phyloP scores from a whole-genome alignment of 768 basidiomycete genomes.

The Nidularia pulvinata region DNA sequence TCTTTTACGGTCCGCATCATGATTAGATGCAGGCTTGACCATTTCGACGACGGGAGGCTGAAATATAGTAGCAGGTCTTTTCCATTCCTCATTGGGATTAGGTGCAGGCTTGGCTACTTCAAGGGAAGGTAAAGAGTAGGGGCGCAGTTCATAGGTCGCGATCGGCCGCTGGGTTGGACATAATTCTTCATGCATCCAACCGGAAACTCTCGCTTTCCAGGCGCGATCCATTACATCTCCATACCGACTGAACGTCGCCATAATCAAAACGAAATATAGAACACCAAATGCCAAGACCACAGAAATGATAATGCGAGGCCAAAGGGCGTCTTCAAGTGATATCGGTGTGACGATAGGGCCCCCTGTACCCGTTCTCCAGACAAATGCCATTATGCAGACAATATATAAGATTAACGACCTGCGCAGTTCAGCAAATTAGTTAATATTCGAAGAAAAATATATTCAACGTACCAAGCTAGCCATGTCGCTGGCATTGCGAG shows the following conservation, averaged over 20 bases:
- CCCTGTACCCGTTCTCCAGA: constrained; percentile 55
- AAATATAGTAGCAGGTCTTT: too few relatives aligned
- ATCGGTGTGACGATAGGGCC: constrained; percentile 21
- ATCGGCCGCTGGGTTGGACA: too few relatives aligned
- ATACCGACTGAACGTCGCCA: constrained; percentile 50
- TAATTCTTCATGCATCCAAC: constrained; percentile 5
- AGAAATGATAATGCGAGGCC: constrained; percentile 49
- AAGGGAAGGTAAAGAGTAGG: too few relatives aligned
- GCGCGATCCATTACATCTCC: constrained; percentile 30
- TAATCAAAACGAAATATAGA: constrained; percentile 49
- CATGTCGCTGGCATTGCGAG: constrained; percentile 61
- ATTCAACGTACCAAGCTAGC: constrained; percentile 48
- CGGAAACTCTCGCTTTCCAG: constrained; percentile 16
- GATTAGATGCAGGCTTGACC: too few relatives aligned
- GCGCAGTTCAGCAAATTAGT: constrained; percentile 35
- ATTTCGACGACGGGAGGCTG: too few relatives aligned
- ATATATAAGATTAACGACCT: constrained; percentile 64
- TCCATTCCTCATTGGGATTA: too few relatives aligned
- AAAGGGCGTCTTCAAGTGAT: constrained; percentile 28
- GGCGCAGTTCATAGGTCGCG: too few relatives aligned
- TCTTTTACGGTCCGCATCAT: too few relatives aligned
- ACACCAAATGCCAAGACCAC: constrained; percentile 48
- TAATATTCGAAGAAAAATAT: constrained; percentile 36
- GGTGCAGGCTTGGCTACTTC: too few relatives aligned
- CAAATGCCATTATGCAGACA: constrained; percentile 53